These are phyloP conservation scores for Yarrowia galli DNA, from an alignment of 1,139 yeast genomes.

Conservation along the genomic window DNA sequence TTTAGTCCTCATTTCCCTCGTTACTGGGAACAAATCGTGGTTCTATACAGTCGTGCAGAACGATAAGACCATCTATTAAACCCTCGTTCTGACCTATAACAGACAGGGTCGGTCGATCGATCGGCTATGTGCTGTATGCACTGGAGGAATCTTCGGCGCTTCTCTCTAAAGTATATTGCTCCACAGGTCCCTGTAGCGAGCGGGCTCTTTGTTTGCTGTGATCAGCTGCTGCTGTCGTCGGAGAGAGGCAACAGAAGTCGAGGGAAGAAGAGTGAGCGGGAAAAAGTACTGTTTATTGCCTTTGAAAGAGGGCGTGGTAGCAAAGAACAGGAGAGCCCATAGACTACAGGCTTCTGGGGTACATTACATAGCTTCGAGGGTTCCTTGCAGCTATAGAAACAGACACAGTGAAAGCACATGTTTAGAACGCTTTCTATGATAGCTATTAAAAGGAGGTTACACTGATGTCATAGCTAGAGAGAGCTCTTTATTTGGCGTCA, in stretches of 20 bases:
- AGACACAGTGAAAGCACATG: not conserved
- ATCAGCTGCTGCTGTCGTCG: not conserved
- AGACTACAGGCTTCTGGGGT: no score
- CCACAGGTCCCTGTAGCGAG: not conserved
- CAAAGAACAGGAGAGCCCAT: not conserved
- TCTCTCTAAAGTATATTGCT: not conserved
- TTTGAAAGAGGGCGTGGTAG: not conserved
- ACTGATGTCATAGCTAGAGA: no score
- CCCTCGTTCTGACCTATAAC: not conserved
- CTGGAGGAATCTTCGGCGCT: no score
- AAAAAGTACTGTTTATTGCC: not conserved
- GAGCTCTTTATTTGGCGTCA: not conserved
- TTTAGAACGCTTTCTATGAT: not conserved
- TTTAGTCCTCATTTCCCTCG: no score
- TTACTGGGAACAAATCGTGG: no score
- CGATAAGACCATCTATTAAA: not conserved
- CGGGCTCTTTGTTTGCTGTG: constrained; percentile 7
- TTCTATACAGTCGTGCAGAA: not conserved
- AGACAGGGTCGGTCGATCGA: not conserved
- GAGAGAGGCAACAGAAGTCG: not conserved
- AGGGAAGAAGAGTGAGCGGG: not conserved
- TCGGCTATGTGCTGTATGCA: no score
- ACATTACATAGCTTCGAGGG: no score
- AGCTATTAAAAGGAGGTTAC: no score
- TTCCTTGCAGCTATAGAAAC: no score